A percentile compares a stretch with the other conserved stretches of the same genome.
These are phyloP conservation scores for Penstemon newberryi DNA, from an alignment of 257 asterid species.

Conservation along the genomic window DNA sequence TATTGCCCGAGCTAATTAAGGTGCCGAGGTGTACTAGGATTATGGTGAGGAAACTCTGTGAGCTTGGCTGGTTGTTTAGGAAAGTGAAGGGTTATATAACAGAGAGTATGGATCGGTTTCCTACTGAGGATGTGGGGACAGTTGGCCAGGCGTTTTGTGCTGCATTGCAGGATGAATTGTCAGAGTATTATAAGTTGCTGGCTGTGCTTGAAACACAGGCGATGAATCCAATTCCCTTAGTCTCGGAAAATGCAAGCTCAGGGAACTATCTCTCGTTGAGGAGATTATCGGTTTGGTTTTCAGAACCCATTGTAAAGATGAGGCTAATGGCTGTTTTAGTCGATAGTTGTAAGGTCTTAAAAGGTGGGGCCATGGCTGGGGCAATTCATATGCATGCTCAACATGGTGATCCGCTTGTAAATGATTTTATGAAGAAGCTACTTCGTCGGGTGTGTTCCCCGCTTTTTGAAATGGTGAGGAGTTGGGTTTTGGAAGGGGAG, in stretches of 20 bases:
- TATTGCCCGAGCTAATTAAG: slow-evolving; percentile 60
- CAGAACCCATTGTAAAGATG: slow-evolving; percentile 97
- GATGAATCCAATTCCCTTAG: slow-evolving; percentile 92
- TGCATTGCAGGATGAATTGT: slow-evolving; percentile 91
- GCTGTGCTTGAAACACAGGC: slow-evolving; percentile 96
- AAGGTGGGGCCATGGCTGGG: slow-evolving; percentile 99
- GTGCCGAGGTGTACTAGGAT: slow-evolving; percentile 67
- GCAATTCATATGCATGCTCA: slow-evolving; percentile 96
- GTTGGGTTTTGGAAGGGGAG: slow-evolving; percentile 99
- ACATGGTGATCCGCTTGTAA: slow-evolving; percentile 96
- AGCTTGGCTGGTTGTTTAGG: slow-evolving; percentile 93
- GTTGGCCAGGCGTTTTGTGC: slow-evolving; percentile 99
- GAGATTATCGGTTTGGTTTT: slow-evolving; percentile 92
- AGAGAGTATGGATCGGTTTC: slow-evolving; percentile 67
- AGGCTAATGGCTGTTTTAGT: slow-evolving; percentile 96
- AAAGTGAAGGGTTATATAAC: slow-evolving; percentile 75
- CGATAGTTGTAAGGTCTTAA: slow-evolving; percentile 86
- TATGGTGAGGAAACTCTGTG: slow-evolving; percentile 81
- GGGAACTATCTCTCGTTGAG: slow-evolving; percentile 86
- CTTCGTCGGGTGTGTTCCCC: slow-evolving; percentile 95
- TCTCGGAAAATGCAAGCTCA: slow-evolving; percentile 57
- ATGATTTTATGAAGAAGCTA: slow-evolving; percentile 84
- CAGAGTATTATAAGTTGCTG: slow-evolving; percentile 77
- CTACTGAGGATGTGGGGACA: slow-evolving; percentile 90
- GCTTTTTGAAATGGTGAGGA: slow-evolving; percentile 98